phyloP scores from a whole-genome alignment of 305 asterid genomes.

The Salvia sclarea region DNA sequence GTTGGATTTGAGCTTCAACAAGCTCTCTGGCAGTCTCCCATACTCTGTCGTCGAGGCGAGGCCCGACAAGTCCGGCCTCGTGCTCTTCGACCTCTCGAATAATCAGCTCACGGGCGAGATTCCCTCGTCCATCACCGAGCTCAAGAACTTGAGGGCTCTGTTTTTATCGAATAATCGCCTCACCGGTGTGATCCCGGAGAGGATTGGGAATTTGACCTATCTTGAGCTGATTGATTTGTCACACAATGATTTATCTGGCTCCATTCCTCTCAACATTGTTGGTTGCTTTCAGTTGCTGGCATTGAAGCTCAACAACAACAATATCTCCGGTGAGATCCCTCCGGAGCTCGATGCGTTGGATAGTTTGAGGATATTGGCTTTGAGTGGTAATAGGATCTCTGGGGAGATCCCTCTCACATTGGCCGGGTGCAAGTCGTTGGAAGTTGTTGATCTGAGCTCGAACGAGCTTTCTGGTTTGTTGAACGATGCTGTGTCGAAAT shows the following conservation, averaged over 20 bases:
- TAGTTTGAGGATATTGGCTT: conserved; percentile 26
- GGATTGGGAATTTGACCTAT: conserved; percentile 33
- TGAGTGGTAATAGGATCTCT: conserved; percentile 17
- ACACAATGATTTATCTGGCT: conserved; percentile 24
- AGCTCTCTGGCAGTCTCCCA: conserved; percentile 67
- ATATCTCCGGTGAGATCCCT: conserved; percentile 31
- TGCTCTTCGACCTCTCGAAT: conserved; percentile 73
- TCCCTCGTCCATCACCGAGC: conserved; percentile 61
- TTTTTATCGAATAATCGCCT: conserved; percentile 37
- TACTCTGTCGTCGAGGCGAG: conserved; percentile 42
- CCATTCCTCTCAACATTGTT: conserved; percentile 27
- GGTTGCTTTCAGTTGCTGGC: conserved; percentile 75
- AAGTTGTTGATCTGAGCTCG: conserved; percentile 33
- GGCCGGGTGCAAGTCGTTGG: conserved; percentile 37
- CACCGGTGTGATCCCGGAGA: conserved; percentile 26
- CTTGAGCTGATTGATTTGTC: conserved; percentile 48
- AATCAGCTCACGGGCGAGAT: conserved; percentile 72
- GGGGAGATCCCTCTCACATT: conserved; percentile 37
- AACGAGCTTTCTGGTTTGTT: conserved; percentile 27
- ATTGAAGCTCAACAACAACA: conserved; percentile 49
- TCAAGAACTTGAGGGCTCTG: conserved; percentile 84
- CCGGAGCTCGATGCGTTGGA: conserved; percentile 36
- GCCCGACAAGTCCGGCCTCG: conserved; percentile 63
- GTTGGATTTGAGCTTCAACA: conserved; percentile 85
- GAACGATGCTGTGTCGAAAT: conserved; percentile 34